Evolutionary conservation across 2,329 filamentous ascomycete genomes (phyloP).

Genomic region (Trichoderma koningiopsis): DNA sequence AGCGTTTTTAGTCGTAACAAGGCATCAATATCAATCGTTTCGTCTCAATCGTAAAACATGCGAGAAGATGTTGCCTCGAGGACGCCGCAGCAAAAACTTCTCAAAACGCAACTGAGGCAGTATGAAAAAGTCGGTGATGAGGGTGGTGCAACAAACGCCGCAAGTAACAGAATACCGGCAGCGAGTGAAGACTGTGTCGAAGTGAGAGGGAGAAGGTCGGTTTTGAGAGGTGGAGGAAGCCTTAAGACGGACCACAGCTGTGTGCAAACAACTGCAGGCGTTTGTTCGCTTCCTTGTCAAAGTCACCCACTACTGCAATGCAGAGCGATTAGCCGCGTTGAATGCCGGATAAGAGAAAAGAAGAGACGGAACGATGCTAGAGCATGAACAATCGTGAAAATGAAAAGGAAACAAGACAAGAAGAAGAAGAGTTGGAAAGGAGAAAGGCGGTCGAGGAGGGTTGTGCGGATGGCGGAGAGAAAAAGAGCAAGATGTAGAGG

Average conservation of each 20-base stretch:
- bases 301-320: constrained; percentile 38
- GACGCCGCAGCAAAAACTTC: constrained; percentile 8
- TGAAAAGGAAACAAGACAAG: not conserved
- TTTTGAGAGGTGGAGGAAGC: constrained; percentile 15
- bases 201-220: constrained; percentile 19
- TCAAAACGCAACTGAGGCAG: constrained; percentile 7
- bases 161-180: not conserved
- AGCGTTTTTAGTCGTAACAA: constrained; percentile 36
- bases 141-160: constrained; percentile 18
- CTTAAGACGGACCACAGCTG: constrained; percentile 27
- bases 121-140: constrained; percentile 20
- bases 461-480: constrained; percentile 4
- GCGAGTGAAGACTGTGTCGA: constrained; percentile 20
- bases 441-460: constrained; percentile 11
- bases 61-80: constrained; percentile 12
- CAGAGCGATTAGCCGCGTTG: constrained; percentile 39
- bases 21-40: constrained; percentile 32
- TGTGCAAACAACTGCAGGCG: constrained; percentile 30
- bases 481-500: constrained; percentile 13
- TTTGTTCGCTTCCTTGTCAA: constrained; percentile 30
- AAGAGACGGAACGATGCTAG: not conserved
- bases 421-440: not conserved
- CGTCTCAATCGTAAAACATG: constrained; percentile 33
- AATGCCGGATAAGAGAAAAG: constrained; percentile 30
- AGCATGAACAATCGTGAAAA: not conserved